These are phyloP conservation scores for Fusarium algeriense DNA, from an alignment of 2,329 filamentous ascomycete genomes.

Conservation along the genomic window DNA sequence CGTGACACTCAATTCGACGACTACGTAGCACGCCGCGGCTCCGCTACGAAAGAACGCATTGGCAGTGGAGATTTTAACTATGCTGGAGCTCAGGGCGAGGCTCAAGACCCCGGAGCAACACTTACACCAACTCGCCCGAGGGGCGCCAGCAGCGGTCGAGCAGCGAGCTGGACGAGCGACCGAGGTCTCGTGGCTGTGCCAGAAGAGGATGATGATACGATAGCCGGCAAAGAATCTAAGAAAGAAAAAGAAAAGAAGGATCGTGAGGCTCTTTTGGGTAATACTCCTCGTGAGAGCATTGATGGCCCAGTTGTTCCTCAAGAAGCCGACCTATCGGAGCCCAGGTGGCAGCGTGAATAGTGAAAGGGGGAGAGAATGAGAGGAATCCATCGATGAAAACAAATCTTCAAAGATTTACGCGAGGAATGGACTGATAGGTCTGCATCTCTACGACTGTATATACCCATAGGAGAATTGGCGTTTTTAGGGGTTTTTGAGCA, in stretches of 20 bases:
- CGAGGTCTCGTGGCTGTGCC: conserved; percentile 55
- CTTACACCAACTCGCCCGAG: conserved; percentile 41
- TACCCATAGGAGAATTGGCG: conserved; percentile 44
- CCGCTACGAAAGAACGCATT: conserved; percentile 42
- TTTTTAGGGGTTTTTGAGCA: conserved; percentile 25
- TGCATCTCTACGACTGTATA: conserved; percentile 42
- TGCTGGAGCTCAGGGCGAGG: conserved; percentile 28
- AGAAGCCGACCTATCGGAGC: conserved; percentile 46
- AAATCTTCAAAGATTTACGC: conserved; percentile 9
- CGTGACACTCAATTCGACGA: conserved; percentile 63
- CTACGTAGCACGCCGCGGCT: conserved; percentile 55
- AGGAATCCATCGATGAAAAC: not conserved
- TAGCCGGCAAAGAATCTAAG: conserved; percentile 28
- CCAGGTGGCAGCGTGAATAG: conserved; percentile 44
- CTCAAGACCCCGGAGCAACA: conserved; percentile 25
- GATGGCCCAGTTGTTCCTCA: conserved; percentile 39
- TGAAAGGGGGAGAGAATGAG: not conserved
- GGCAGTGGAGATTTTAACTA: conserved; percentile 52
- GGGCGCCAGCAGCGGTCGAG: conserved; percentile 47
- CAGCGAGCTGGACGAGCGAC: conserved; percentile 54
- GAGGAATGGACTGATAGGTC: conserved; percentile 17
- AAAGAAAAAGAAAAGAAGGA: conserved; percentile 40
- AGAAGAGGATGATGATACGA: conserved; percentile 52
- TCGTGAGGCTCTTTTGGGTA: conserved; percentile 49
- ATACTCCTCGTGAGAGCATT: conserved; percentile 40